These are phyloP conservation scores for Fusarium begoniae DNA, from an alignment of 2,329 filamentous ascomycete species.

Conservation along the genomic window DNA sequence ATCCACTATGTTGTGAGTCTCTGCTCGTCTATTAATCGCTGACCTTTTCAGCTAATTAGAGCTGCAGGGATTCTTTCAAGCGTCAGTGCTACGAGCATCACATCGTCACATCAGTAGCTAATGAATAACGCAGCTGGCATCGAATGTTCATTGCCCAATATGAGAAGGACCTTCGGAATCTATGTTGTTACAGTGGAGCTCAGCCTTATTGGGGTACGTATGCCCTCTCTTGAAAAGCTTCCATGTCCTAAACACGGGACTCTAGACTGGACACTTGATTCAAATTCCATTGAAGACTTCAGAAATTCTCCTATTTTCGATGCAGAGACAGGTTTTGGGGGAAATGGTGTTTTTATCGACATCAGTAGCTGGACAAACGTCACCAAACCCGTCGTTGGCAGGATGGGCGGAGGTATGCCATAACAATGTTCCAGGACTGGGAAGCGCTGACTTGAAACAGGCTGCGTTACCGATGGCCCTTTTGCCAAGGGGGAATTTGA, in stretches of 20 bases:
- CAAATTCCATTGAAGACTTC: fast-evolving
- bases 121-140: too few relatives aligned
- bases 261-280: neutral
- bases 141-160: neutral
- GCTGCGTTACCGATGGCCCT: neutral
- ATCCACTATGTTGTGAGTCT: neutral
- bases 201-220: neutral
- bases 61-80: neutral
- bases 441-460: fast-evolving
- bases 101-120: too few relatives aligned
- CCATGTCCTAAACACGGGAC: fast-evolving
- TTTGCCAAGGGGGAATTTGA: neutral
- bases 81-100: neutral
- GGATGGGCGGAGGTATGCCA: neutral
- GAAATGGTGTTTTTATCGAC: fast-evolving
- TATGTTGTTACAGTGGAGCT: neutral
- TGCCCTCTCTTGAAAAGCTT: neutral
- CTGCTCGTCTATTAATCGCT: too few relatives aligned
- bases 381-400: fast-evolving
- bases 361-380: neutral
- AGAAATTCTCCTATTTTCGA: neutral
- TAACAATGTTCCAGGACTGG: fast-evolving
- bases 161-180: neutral
- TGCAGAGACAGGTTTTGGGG: fast-evolving
- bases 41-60: too few relatives aligned